These are phyloP conservation scores for Solanum virginianum DNA, from an alignment of 257 asterid genomes.

Conservation along the genomic window DNA sequence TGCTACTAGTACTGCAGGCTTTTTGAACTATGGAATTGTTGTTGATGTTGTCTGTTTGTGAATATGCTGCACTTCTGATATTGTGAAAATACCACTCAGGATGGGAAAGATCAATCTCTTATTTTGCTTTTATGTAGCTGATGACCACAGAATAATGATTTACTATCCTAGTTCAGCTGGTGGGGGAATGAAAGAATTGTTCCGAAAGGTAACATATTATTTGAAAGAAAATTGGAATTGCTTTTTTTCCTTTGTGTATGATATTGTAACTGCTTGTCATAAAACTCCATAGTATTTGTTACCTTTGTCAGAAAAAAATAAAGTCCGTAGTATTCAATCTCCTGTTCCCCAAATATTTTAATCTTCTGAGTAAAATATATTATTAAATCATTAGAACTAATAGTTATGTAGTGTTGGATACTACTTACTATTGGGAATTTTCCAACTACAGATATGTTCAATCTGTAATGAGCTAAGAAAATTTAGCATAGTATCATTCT, in stretches of 20 bases:
- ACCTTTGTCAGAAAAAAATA: too few relatives aligned
- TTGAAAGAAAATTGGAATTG: neutral
- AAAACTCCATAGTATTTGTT: neutral
- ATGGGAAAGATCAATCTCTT: constrained; percentile 6
- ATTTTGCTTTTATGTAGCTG: constrained; percentile 50
- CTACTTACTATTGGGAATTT: neutral
- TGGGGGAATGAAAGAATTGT: constrained; percentile 96
- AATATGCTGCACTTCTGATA: neutral
- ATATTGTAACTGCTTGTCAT: neutral
- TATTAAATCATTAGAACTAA: neutral
- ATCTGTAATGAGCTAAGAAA: too few relatives aligned
- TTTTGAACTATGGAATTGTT: neutral
- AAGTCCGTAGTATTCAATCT: neutral
- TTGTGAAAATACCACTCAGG: neutral
- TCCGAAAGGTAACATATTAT: constrained; percentile 62
- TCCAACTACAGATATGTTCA: neutral
- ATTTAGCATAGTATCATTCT: too few relatives aligned
- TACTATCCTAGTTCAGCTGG: constrained; percentile 99
- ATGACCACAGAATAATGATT: constrained; percentile 94
- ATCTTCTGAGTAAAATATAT: neutral
- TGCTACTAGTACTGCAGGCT: neutral
- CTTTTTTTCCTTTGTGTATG: neutral
- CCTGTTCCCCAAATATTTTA: neutral
- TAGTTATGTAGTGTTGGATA: neutral
- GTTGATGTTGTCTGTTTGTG: neutral